phyloP scores from a whole-genome alignment of 305 asterid genomes.

The Andrographis paniculata region DNA sequence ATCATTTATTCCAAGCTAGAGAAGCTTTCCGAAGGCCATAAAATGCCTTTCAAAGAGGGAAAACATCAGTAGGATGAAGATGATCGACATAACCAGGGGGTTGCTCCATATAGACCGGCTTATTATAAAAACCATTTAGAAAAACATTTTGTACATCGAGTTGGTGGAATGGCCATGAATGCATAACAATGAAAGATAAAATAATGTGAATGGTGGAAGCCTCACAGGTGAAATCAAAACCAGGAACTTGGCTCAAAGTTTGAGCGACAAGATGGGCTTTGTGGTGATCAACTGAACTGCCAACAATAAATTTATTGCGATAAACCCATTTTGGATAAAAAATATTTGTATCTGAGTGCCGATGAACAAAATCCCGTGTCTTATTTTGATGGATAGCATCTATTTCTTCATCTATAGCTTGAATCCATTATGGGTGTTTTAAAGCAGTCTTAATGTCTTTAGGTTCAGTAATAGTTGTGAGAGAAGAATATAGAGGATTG shows the following conservation, averaged over 20 bases:
- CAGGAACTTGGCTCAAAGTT: constrained; percentile 1
- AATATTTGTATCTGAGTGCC: not conserved
- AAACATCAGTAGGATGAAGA: not conserved
- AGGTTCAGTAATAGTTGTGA: constrained; percentile 1
- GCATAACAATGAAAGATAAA: not conserved
- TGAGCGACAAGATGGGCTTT: constrained; percentile 10
- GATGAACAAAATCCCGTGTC: constrained; percentile 1
- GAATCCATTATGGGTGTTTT: not conserved
- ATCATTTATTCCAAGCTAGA: not conserved
- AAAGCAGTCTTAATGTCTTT: not conserved
- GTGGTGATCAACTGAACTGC: not conserved
- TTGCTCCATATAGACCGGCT: constrained; percentile 4
- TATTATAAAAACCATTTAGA: not conserved
- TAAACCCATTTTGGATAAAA: constrained; percentile 12
- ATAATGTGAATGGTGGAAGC: not conserved
- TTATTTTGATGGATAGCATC: not conserved
- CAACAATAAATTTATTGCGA: not conserved
- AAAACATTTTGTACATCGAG: not conserved
- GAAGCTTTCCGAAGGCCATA: constrained; percentile 9
- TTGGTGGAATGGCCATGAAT: not conserved
- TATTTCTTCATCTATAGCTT: not conserved
- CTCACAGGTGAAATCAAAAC: not conserved
- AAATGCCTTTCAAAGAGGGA: not conserved
- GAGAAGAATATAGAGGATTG: not conserved
- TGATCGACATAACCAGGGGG: not conserved